Evolutionary conservation across 768 basidiomycete genomes (phyloP), one percentile per base, ranked within the genome.

Genomic region (Hypsizygus marmoreus): DNA sequence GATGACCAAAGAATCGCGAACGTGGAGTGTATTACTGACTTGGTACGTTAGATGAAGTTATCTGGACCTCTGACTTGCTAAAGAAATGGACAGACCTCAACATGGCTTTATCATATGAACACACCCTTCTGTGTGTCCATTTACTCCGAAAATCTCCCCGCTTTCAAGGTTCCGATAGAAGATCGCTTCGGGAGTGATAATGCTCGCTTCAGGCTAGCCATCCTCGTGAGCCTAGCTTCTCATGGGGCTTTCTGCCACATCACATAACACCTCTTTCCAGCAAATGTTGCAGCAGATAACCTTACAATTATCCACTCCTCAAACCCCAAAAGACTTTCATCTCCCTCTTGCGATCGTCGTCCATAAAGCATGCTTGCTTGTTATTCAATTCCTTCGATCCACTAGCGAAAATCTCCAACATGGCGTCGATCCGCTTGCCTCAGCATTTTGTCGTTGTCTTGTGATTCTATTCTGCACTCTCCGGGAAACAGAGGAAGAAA

Each of bases 21-120:
- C 26, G 66, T 74, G 2, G 83, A 84, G 42, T 66, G 65, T 22
- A 68, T 86, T 35, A 61, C 70, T 4, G 59, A 59, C 36, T 54
- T 84, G 48, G 86, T 86, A 54, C 55, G 75, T 58, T 25, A 4
- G 35, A 8, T 49, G 32, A 25, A 25, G 14, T 34, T 9, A 35
- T 0, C 16, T 30, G 19, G 24, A n/a, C 14, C 11, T 23, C 13
- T 32, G 2, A 26, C 16, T 31, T 2, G 28, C 22, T 11, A 5
- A 14, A 30, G 25, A 41, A 37, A 11, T 8, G 12, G 11, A 23
- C 43, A 84, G 84, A 80, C 77, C 10, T 65, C 72, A 24, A 68
- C 70, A 17, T 86, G 81, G 76, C 63, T 86, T 35, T 71, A 65
- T 49, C 73, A 78, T 54, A 51, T 72, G 12, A 63, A 70, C 20